Evolutionary conservation across 495 filamentous ascomycete genomes (phyloP).

Genomic region (Pseudomonodictys pantanalensis): DNA sequence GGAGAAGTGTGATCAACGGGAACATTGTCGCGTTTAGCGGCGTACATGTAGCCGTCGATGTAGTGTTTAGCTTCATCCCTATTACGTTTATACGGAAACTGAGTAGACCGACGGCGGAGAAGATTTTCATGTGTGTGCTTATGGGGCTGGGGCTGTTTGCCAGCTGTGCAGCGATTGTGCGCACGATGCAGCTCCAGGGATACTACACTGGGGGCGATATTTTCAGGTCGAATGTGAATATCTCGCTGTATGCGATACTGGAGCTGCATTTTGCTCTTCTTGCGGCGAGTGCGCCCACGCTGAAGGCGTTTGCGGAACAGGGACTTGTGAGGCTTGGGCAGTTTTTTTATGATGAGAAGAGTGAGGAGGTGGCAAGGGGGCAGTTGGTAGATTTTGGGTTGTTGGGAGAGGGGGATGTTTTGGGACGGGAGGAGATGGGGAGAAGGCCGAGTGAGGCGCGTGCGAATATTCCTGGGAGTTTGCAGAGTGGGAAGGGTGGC

Average conservation of each 20-base stretch:
- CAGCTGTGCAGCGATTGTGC: slow-evolving; percentile 33
- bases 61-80: slow-evolving; percentile 39
- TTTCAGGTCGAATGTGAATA: slow-evolving; percentile 16
- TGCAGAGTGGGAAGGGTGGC: not conserved
- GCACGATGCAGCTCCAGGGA: slow-evolving; percentile 10
- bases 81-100: slow-evolving; percentile 41
- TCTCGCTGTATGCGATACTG: slow-evolving; percentile 19
- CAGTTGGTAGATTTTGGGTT: slow-evolving; percentile 19
- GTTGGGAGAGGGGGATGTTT: slow-evolving; percentile 1
- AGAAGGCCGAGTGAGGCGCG: not conserved
- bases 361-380: slow-evolving; percentile 1
- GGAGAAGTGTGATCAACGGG: slow-evolving; percentile 15
- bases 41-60: slow-evolving; percentile 37
- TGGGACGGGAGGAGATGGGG: not conserved
- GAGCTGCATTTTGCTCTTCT: slow-evolving; percentile 25
- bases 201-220: slow-evolving; percentile 14
- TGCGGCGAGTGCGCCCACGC: slow-evolving; percentile 22
- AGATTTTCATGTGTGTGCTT: slow-evolving; percentile 37
- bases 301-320: slow-evolving; percentile 16
- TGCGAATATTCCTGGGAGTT: not conserved
- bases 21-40: slow-evolving; percentile 31
- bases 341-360: slow-evolving; percentile 23
- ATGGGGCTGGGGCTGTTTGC: slow-evolving; percentile 43
- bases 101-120: slow-evolving; percentile 37
- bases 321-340: slow-evolving; percentile 6